A percentile compares a stretch with the other conserved stretches of the same genome.
These are phyloP conservation scores for Phytophthora capsici DNA, from an alignment of 352 stramenopile genomes.

Conservation along the genomic window DNA sequence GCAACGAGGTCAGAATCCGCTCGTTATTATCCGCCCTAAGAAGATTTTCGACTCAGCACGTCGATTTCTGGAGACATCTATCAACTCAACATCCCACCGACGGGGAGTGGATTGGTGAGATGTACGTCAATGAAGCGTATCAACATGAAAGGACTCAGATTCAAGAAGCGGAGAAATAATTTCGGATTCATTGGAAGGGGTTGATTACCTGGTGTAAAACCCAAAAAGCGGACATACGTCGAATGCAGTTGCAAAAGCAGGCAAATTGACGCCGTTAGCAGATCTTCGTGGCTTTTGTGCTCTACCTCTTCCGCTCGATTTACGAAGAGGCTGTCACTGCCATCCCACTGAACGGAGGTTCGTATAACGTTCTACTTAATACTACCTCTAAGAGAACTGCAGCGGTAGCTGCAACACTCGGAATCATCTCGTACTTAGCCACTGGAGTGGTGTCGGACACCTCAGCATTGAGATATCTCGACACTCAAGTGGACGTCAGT, in stretches of 20 bases:
- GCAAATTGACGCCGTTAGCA: slow-evolving; percentile 89
- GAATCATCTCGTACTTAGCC: slow-evolving; percentile 92
- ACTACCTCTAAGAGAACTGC: slow-evolving; percentile 91
- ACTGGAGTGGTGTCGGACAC: slow-evolving; percentile 82
- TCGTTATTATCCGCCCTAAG: too few species aligned
- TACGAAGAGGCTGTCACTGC: slow-evolving; percentile 92
- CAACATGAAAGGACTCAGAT: too few species aligned
- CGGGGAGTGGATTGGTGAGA: too few species aligned
- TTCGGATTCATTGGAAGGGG: too few species aligned
- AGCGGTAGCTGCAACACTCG: slow-evolving; percentile 87
- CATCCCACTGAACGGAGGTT: slow-evolving; percentile 91
- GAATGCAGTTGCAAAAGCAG: slow-evolving; percentile 50
- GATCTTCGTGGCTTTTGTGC: slow-evolving; percentile 73
- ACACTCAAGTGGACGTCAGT: slow-evolving; percentile 54
- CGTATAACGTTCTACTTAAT: slow-evolving; percentile 94
- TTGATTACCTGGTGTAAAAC: too few species aligned
- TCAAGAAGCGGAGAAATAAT: too few species aligned
- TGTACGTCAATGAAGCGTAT: too few species aligned
- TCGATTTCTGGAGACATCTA: too few species aligned
- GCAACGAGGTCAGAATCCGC: too few species aligned
- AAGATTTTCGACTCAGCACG: too few species aligned
- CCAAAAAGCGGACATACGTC: too few species aligned
- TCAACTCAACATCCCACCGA: too few species aligned
- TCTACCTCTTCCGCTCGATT: slow-evolving; percentile 83
- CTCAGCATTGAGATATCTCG: slow-evolving; percentile 67